These are phyloP conservation scores for Vanrija sp. DNA, from an alignment of 1,284 basidiomycete species.

Conservation along the genomic window DNA sequence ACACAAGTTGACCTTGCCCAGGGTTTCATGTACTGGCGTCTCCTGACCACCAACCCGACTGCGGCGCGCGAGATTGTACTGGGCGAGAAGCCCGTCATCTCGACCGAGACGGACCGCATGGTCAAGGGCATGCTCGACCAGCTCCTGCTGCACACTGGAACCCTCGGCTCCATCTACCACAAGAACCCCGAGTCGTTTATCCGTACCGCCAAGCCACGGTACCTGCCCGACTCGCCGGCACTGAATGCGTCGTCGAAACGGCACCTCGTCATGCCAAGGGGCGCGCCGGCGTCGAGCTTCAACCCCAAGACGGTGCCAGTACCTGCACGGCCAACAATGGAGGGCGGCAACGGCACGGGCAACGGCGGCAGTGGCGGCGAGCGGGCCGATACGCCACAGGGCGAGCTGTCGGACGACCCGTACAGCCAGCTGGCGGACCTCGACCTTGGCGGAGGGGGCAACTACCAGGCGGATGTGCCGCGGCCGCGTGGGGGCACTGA, in stretches of 20 bases:
- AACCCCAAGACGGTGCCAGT: slow-evolving; percentile 1
- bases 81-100: slow-evolving; percentile 89
- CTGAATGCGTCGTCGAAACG: slow-evolving; percentile 47
- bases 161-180: slow-evolving; percentile 50
- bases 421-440: slow-evolving; percentile 47
- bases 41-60: slow-evolving; percentile 88
- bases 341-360: not conserved
- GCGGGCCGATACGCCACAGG: slow-evolving; percentile 1
- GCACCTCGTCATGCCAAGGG: slow-evolving; percentile 37
- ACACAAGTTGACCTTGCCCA: slow-evolving; percentile 10
- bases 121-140: slow-evolving; percentile 88
- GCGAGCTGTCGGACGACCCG: slow-evolving; percentile 30
- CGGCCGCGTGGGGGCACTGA: slow-evolving; percentile 33
- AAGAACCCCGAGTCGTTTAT: slow-evolving; percentile 51
- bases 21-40: slow-evolving; percentile 98
- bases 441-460: slow-evolving; percentile 33
- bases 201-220: slow-evolving; percentile 46
- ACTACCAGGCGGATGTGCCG: slow-evolving; percentile 45
- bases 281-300: slow-evolving; percentile 10
- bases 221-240: slow-evolving; percentile 46
- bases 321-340: no score
- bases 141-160: slow-evolving; percentile 49
- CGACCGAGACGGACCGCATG: slow-evolving; percentile 97
- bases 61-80: slow-evolving; percentile 90
- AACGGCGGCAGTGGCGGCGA: not conserved